Base-by-base conservation (phyloP, 345 rosid genomes). In the Passiflora organensis region DNA sequence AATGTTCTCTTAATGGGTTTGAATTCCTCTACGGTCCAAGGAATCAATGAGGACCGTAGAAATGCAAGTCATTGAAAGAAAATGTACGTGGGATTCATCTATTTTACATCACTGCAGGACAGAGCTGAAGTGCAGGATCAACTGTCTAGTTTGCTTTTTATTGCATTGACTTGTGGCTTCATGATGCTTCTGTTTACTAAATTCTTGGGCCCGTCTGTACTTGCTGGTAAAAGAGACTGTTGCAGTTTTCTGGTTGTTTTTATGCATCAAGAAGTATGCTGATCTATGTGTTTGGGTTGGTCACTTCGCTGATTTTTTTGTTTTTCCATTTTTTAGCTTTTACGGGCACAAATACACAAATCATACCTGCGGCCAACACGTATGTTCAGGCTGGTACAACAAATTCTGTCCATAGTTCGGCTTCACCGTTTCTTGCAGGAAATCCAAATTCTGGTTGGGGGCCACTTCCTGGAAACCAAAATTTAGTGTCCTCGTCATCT, bases 121-220 rank as follows among this genome's bases (percentile, higher is more conserved):
- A 80, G 80, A 75, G 60, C 81, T 53, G 91, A 79, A 63, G 96
- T 80, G 19, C 97, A 87, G 61, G 91, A 91, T 70, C 89, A 83
- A 54, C 73, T 91, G 58, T 87, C 97, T 10, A 55, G 81, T 54
- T 32, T 91, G 70, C 83, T 91, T 48, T 87, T 85, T 60, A 59
- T 83, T 46, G 96, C 85, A 36, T 73, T 91, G 68, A 51, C 78
- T 48, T 91, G 91, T 70, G 97, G 96, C 64, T 58, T 83, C 53
- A 55, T 76, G 67, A 79, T 91, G 97, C 69, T 91, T 69, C 48
- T 91, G 62, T 61, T 85, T 58, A 85, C 89, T 13, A 78, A 73
- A 69, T 78, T 87, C 68, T 82, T 79, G 28, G 95, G 91, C 36
- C 62, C 86, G 43, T 77, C 80, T 73, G 87, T 86, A 65, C 71